These are phyloP conservation scores for Silene vulgaris DNA, from an alignment of 179 eudicot genomes.

Conservation along the genomic window DNA sequence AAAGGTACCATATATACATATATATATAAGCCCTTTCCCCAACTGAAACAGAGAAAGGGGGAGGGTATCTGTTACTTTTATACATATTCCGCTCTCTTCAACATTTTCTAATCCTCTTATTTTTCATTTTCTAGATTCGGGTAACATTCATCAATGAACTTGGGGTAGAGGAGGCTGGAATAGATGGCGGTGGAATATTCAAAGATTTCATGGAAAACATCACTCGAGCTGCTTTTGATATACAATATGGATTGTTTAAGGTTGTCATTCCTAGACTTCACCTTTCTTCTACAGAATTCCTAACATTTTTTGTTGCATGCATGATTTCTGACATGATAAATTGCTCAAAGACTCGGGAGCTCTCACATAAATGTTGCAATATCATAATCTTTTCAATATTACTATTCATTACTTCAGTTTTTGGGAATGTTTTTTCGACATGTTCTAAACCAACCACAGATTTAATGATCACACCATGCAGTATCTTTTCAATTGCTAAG, in stretches of 20 bases:
- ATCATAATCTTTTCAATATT: neutral
- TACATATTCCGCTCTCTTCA: neutral
- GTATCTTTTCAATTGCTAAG: too few species aligned
- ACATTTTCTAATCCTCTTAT: neutral
- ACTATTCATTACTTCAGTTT: neutral
- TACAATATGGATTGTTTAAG: constrained; percentile 96
- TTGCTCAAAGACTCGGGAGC: constrained; percentile 11
- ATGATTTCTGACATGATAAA: constrained; percentile 8
- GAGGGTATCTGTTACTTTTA: neutral
- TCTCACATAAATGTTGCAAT: neutral
- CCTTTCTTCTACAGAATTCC: neutral
- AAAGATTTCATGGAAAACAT: constrained; percentile 98
- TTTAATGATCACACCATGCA: neutral
- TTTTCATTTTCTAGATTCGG: constrained; percentile 55
- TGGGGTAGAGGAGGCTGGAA: constrained; percentile 99
- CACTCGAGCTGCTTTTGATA: constrained; percentile 89
- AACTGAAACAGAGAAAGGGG: too few species aligned
- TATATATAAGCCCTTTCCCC: neutral
- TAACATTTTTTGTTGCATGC: neutral
- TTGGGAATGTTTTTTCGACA: neutral
- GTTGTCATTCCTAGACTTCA: constrained; percentile 32
- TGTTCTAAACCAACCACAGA: neutral
- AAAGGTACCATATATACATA: neutral
- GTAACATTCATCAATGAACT: constrained; percentile 85
- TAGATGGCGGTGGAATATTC: constrained; percentile 98